Conservation (phyloP, 1,284 basidiomycete genomes). For the Singerocomus rubriflavus region DNA sequence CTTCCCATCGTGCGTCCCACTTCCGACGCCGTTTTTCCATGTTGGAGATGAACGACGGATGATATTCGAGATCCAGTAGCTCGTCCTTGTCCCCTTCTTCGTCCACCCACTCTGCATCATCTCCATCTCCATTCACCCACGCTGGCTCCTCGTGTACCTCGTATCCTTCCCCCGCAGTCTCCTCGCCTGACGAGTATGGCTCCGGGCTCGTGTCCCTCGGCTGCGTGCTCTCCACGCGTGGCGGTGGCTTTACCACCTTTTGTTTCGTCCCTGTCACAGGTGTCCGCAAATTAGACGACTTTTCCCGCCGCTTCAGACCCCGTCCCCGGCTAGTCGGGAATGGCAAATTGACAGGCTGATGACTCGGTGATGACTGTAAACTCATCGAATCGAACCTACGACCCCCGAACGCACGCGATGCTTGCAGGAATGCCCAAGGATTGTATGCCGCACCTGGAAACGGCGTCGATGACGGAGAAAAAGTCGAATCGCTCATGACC, state of each 20-base stretch:
- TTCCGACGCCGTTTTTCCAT: slow-evolving; percentile 62
- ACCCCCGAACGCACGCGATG: slow-evolving; percentile 43
- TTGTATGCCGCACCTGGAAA: slow-evolving; percentile 59
- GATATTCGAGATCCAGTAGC: slow-evolving; percentile 69
- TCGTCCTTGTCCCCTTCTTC: slow-evolving; percentile 72
- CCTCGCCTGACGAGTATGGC: slow-evolving; percentile 53
- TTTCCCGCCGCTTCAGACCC: slow-evolving; percentile 37
- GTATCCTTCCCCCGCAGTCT: slow-evolving; percentile 55
- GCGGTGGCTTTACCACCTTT: slow-evolving; percentile 52
- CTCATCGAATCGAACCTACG: slow-evolving; percentile 45
- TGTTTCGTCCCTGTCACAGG: slow-evolving; percentile 26
- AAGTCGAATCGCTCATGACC: slow-evolving; percentile 62
- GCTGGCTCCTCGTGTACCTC: slow-evolving; percentile 37
- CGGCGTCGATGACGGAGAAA: slow-evolving; percentile 68
- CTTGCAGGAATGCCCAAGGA: slow-evolving; percentile 65
- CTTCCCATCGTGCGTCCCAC: slow-evolving; percentile 74
- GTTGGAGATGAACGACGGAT: slow-evolving; percentile 65
- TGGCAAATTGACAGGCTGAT: slow-evolving; percentile 62
- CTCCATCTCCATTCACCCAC: slow-evolving; percentile 37
- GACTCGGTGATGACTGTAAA: slow-evolving; percentile 70
- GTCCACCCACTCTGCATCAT: slow-evolving; percentile 66
- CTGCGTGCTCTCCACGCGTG: slow-evolving; percentile 75
- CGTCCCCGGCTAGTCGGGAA: slow-evolving; percentile 39
- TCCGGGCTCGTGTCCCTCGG: slow-evolving; percentile 77
- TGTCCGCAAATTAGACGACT: slow-evolving; percentile 35